Conservation (phyloP, 2,329 filamentous ascomycete species). For the Thielaviopsis punctulata region DNA sequence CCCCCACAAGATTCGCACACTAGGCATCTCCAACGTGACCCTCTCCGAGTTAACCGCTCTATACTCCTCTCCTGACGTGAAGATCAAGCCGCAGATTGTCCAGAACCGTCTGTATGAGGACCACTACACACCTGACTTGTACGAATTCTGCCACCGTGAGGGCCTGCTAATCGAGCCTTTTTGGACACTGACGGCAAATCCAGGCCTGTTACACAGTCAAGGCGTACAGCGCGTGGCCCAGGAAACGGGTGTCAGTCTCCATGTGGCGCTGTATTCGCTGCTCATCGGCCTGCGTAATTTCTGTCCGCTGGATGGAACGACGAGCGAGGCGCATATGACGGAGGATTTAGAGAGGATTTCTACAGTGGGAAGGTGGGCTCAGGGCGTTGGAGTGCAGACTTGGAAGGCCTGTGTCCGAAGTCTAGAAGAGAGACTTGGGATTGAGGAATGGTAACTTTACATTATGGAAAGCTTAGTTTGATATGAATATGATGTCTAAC, state of each 20-base stretch:
- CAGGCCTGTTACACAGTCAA: constrained; percentile 19
- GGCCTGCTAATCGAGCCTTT: constrained; percentile 34
- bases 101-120: constrained; percentile 38
- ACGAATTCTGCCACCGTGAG: constrained; percentile 29
- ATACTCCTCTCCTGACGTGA: constrained; percentile 23
- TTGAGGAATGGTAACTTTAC: neutral
- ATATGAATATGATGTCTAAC: too few species aligned
- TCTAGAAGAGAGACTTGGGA: constrained; percentile 25
- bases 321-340: constrained; percentile 28
- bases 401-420: constrained; percentile 31
- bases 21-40: constrained; percentile 65
- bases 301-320: constrained; percentile 30
- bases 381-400: constrained; percentile 23
- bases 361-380: constrained; percentile 25
- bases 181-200: constrained; percentile 35
- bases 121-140: constrained; percentile 25
- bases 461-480: neutral
- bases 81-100: constrained; percentile 37
- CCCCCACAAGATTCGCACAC: constrained; percentile 41
- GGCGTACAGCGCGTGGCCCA: constrained; percentile 31
- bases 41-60: constrained; percentile 38
- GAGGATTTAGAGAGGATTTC: constrained; percentile 29
- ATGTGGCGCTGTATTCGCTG: constrained; percentile 30
- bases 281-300: constrained; percentile 28
- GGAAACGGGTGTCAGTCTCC: constrained; percentile 24